A percentile compares a stretch with the other conserved stretches of the same genome.
phyloP scores from a whole-genome alignment of 2,329 filamentous ascomycete genomes.

The Fusarium odoratissimum region DNA sequence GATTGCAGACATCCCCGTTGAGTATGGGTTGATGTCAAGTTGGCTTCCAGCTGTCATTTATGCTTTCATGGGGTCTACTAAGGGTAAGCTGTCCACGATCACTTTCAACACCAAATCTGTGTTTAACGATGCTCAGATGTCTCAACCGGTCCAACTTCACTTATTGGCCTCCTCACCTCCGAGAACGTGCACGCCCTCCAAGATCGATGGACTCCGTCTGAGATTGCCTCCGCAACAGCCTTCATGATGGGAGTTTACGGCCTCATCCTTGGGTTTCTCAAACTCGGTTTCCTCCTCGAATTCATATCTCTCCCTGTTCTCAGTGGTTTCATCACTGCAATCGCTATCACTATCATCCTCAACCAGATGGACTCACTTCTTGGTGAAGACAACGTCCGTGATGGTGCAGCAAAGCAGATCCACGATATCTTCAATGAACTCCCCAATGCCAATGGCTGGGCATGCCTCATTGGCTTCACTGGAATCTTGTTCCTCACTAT shows the following conservation, averaged over 20 bases:
- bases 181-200: constrained; percentile 67
- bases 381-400: constrained; percentile 62
- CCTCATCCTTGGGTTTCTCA: constrained; percentile 69
- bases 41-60: constrained; percentile 69
- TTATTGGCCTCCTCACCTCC: constrained; percentile 71
- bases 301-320: constrained; percentile 74
- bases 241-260: constrained; percentile 72
- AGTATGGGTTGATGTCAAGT: constrained; percentile 69
- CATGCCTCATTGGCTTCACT: constrained; percentile 69
- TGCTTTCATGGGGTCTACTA: constrained; percentile 71
- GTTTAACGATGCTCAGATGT: constrained; percentile 57
- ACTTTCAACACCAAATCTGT: neutral
- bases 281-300: constrained; percentile 73
- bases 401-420: constrained; percentile 67
- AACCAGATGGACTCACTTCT: constrained; percentile 73
- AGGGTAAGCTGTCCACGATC: constrained; percentile 54
- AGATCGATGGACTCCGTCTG: constrained; percentile 63
- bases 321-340: constrained; percentile 73
- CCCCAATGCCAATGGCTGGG: constrained; percentile 67
- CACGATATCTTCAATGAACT: constrained; percentile 68
- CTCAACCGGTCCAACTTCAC: constrained; percentile 72
- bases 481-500: constrained; percentile 66
- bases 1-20: constrained; percentile 70
- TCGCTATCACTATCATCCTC: constrained; percentile 73
- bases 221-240: constrained; percentile 70